Percentiles rank a stretch among this genome's conserved stretches.
Evolutionary conservation across 2,329 filamentous ascomycete species (phyloP).

Genomic region (Bipolaris oryzae): DNA sequence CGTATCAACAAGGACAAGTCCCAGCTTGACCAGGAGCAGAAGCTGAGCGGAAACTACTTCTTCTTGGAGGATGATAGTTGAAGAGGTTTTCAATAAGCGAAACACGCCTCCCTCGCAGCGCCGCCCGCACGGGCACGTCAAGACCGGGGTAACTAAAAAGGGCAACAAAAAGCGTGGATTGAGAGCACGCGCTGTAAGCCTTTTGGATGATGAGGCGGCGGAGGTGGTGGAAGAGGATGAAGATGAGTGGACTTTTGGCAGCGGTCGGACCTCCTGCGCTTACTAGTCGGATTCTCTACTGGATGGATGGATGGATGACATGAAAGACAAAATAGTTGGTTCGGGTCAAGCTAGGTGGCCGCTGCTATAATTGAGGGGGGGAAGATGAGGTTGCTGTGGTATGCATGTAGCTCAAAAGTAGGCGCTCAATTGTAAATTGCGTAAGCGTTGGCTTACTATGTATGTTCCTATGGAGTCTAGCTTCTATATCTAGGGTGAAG

Average conservation of each 20-base stretch:
- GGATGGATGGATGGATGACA: not conserved
- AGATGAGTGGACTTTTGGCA: constrained; percentile 62
- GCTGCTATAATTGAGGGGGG: constrained; percentile 13
- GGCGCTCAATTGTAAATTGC: not conserved
- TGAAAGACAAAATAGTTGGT: constrained; percentile 10
- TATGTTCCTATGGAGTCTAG: not conserved
- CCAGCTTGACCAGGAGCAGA: constrained; percentile 98
- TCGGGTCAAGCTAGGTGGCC: constrained; percentile 65
- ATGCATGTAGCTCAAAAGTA: not conserved
- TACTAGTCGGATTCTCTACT: not conserved
- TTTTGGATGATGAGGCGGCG: constrained; percentile 61
- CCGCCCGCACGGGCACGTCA: constrained; percentile 50
- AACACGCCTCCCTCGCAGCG: constrained; percentile 45
- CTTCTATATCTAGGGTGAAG: not conserved
- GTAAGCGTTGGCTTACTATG: not conserved
- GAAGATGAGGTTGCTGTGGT: not conserved
- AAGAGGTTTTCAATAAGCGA: constrained; percentile 66
- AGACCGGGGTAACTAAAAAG: constrained; percentile 45
- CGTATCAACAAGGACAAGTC: constrained; percentile 98
- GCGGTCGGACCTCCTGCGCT: constrained; percentile 68
- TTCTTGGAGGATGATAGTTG: constrained; percentile 88
- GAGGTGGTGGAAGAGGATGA: constrained; percentile 67
- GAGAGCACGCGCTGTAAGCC: constrained; percentile 37
- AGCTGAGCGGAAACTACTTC: constrained; percentile 92
- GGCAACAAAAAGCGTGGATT: constrained; percentile 45